phyloP scores from a whole-genome alignment of 192 early-diverging fungal species.

The Linnemannia zychae region DNA sequence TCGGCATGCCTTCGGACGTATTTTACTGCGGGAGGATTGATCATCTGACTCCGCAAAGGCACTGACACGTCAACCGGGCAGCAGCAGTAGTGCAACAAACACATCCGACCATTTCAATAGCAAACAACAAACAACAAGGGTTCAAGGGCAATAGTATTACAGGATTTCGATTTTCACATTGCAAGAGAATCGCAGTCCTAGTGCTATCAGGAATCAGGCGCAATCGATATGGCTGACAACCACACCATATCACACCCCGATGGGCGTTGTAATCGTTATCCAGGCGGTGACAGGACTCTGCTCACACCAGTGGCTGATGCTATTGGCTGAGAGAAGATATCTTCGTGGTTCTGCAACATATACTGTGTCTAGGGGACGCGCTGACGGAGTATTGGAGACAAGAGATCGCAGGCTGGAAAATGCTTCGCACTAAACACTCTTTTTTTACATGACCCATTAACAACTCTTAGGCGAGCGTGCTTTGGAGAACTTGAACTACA shows the following conservation, averaged over 20 bases:
- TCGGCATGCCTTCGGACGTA: slow-evolving; percentile 1
- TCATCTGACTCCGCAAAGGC: background rate
- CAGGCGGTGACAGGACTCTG: background rate
- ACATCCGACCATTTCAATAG: background rate
- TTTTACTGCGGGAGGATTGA: slow-evolving; percentile 8
- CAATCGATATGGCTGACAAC: background rate
- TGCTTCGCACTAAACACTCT: background rate
- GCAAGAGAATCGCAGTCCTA: background rate
- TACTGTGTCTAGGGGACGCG: background rate
- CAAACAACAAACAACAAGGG: background rate
- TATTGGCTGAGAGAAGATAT: background rate
- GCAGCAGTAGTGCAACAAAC: background rate
- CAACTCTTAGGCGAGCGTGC: slow-evolving; percentile 82
- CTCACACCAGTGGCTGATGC: background rate
- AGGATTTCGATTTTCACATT: background rate
- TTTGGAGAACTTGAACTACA: slow-evolving; percentile 95
- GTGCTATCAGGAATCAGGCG: background rate
- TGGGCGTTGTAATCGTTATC: background rate
- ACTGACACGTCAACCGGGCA: background rate
- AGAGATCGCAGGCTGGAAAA: background rate
- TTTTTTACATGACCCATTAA: background rate
- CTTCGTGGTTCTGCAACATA: background rate
- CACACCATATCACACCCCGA: no score
- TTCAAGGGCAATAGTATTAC: background rate
- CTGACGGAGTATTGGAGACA: background rate